phyloP scores from a whole-genome alignment of 768 basidiomycete species.

The Boletus barrowsii region DNA sequence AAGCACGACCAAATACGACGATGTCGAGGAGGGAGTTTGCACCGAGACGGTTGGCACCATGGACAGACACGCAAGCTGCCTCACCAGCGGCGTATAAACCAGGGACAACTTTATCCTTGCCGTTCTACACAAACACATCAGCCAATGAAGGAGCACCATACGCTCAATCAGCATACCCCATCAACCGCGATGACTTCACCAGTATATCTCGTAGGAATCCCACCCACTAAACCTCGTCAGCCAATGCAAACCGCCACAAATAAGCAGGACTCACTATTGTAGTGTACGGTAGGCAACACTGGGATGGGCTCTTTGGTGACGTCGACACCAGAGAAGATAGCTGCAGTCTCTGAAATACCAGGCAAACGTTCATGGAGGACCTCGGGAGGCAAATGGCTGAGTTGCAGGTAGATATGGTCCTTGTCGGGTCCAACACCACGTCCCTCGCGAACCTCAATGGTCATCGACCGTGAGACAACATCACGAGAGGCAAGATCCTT shows the following conservation, averaged over 20 bases:
- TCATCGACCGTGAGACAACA: slow-evolving; percentile 99
- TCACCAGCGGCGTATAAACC: slow-evolving; percentile 99
- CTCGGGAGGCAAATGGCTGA: slow-evolving; percentile 95
- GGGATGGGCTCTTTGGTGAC: slow-evolving; percentile 99
- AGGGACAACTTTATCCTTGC: slow-evolving; percentile 91
- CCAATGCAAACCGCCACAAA: neutral
- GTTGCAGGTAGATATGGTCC: slow-evolving; percentile 95
- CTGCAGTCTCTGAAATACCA: slow-evolving; percentile 99
- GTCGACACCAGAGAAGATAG: slow-evolving; percentile 98
- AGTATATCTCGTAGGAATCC: slow-evolving; percentile 98
- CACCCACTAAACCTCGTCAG: slow-evolving; percentile 71
- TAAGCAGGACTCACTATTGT: slow-evolving; percentile 74
- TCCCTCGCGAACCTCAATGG: slow-evolving; percentile 96
- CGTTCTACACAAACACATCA: slow-evolving; percentile 43
- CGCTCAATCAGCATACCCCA: slow-evolving; percentile 37
- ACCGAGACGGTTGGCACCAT: slow-evolving; percentile 98
- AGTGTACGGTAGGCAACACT: slow-evolving; percentile 96
- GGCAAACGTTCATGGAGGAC: slow-evolving; percentile 95
- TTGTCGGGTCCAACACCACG: slow-evolving; percentile 98
- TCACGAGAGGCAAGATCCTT: slow-evolving; percentile 99
- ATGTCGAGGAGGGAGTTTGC: slow-evolving; percentile 99
- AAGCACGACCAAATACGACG: slow-evolving; percentile 99
- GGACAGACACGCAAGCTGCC: slow-evolving; percentile 97
- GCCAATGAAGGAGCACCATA: neutral
- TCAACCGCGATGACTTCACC: slow-evolving; percentile 93